phyloP scores from a whole-genome alignment of 495 filamentous ascomycete species.

The Daldinia loculata region DNA sequence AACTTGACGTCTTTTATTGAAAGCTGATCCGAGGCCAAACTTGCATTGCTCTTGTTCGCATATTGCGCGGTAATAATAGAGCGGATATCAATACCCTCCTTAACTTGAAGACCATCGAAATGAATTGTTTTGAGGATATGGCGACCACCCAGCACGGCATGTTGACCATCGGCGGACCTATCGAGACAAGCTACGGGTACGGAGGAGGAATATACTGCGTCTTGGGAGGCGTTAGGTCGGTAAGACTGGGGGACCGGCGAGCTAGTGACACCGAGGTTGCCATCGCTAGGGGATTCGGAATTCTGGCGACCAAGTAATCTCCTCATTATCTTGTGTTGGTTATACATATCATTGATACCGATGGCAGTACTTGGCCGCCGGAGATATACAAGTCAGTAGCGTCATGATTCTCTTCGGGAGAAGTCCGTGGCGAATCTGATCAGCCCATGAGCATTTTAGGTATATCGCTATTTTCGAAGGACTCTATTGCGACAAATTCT shows the following conservation, averaged over 20 bases:
- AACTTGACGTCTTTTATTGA: conserved; percentile 87
- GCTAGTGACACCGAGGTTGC: conserved; percentile 49
- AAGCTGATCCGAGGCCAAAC: conserved; percentile 71
- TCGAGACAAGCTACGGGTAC: conserved; percentile 79
- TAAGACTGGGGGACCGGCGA: conserved; percentile 47
- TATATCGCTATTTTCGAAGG: not conserved
- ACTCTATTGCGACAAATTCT: conserved; percentile 12
- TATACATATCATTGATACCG: conserved; percentile 44
- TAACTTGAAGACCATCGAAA: conserved; percentile 72
- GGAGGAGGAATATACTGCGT: conserved; percentile 75
- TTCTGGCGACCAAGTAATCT: conserved; percentile 60
- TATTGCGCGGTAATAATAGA: conserved; percentile 76
- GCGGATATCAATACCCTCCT: conserved; percentile 82
- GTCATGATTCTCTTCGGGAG: conserved; percentile 39
- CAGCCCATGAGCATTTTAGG: conserved; percentile 16
- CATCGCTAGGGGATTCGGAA: conserved; percentile 50
- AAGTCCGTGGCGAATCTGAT: conserved; percentile 10
- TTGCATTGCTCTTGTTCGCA: conserved; percentile 64
- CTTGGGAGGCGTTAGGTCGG: conserved; percentile 74
- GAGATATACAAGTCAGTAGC: conserved; percentile 33
- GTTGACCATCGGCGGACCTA: conserved; percentile 76
- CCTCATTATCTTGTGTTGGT: conserved; percentile 61
- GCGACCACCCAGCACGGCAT: conserved; percentile 81
- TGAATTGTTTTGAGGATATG: conserved; percentile 86
- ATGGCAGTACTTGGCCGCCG: conserved; percentile 39